Evolutionary conservation across 2,329 filamentous ascomycete genomes (phyloP).

Genomic region (Phaeosphaeriaceae sp.): DNA sequence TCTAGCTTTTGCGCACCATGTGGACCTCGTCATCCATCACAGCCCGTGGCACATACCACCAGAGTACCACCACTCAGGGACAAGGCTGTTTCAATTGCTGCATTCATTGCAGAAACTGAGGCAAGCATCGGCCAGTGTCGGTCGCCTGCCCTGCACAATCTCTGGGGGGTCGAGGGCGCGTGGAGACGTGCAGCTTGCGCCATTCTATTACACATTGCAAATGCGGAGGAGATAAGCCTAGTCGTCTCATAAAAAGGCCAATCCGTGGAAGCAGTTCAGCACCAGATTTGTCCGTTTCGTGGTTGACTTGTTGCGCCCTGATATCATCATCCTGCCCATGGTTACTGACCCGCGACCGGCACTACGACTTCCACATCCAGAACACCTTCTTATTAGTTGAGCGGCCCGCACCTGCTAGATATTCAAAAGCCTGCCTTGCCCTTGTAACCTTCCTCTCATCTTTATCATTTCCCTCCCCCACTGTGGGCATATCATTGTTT

Average conservation of each 20-base stretch:
- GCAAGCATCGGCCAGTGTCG: constrained; percentile 19
- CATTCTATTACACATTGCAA: constrained; percentile 26
- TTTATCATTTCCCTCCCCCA: background rate
- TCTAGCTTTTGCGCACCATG: constrained; percentile 36
- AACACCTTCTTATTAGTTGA: constrained; percentile 11
- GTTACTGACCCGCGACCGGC: constrained; percentile 26
- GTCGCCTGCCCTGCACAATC: constrained; percentile 7
- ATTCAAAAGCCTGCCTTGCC: constrained; percentile 21
- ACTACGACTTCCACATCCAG: constrained; percentile 25
- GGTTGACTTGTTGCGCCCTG: constrained; percentile 4
- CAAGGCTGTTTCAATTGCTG: too few relatives aligned
- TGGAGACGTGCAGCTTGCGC: constrained; percentile 18
- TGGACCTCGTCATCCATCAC: constrained; percentile 30
- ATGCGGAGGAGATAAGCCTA: constrained; percentile 21
- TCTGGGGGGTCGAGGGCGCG: constrained; percentile 15
- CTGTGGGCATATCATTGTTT: background rate
- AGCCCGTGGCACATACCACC: constrained; percentile 3
- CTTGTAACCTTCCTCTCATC: constrained; percentile 1
- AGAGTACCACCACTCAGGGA: constrained; percentile 7
- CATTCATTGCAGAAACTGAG: too few relatives aligned
- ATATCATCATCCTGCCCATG: constrained; percentile 7
- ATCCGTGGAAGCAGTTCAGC: background rate
- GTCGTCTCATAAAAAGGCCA: constrained; percentile 12
- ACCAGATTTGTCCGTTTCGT: background rate
- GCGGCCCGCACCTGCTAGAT: constrained; percentile 12